phyloP scores from a whole-genome alignment of 768 basidiomycete species.

The Sarcodon aspratus region DNA sequence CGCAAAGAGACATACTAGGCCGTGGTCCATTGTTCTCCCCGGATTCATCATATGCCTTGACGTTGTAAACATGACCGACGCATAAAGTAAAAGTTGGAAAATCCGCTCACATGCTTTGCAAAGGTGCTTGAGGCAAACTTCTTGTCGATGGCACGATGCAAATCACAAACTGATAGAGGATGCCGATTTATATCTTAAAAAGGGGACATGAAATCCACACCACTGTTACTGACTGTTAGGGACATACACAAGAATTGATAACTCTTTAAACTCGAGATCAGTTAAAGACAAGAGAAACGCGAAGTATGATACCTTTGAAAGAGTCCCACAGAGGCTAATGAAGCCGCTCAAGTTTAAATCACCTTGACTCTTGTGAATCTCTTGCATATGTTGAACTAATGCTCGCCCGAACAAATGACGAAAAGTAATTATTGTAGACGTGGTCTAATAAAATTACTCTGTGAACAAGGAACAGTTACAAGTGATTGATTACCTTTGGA shows the following conservation, averaged over 20 bases:
- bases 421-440: conserved; percentile 56
- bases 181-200: conserved; percentile 69
- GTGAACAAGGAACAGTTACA: not conserved
- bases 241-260: conserved; percentile 79
- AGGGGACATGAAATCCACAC: conserved; percentile 2
- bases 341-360: conserved; percentile 65
- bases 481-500: conserved; percentile 39
- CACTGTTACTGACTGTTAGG: not conserved
- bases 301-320: conserved; percentile 46
- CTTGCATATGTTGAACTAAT: conserved; percentile 62
- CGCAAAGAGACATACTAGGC: conserved; percentile 22
- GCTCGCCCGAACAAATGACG: conserved; percentile 65
- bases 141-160: conserved; percentile 58
- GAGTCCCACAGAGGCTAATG: conserved; percentile 66
- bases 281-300: conserved; percentile 1
- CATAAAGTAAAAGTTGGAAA: conserved; percentile 1
- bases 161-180: conserved; percentile 49
- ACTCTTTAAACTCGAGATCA: conserved; percentile 32
- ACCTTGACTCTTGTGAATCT: conserved; percentile 38
- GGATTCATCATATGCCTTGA: conserved; percentile 58
- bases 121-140: conserved; percentile 62
- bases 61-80: conserved; percentile 1
- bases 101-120: conserved; percentile 48
- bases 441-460: conserved; percentile 31
- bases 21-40: conserved; percentile 37